Evolutionary conservation across 2,329 filamentous ascomycete species (phyloP), one percentile per base, ranked within the genome.

Genomic region (Phialophora macrospora): DNA sequence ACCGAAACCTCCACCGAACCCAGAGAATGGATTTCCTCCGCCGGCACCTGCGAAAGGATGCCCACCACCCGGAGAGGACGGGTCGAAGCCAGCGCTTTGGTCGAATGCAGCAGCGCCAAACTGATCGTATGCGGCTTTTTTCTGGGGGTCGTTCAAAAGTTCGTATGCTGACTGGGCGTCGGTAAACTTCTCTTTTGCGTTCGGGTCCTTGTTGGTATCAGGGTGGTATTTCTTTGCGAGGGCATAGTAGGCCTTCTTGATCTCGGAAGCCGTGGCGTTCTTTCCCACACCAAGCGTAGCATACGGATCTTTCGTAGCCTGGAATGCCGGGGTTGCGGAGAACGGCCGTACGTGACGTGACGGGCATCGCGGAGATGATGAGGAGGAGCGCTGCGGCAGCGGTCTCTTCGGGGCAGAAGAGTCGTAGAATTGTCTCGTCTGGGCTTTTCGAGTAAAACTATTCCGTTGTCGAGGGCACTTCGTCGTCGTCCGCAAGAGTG

Each of bases 211-310:
- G 83, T 98, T 99, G 41, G 95, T 98, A 77, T 99, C 95, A 8
- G 95, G 95, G 74, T 99, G 95, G 77, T 88, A 99, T 76, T 98
- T 99, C 80, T 99, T 99, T 22, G 95, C 95, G 65, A 98, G 83
- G 58, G 93, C 92, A 77, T 99, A 99, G 82, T 99, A 99, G 2
- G 95, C 93, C 78, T 97, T 98, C 78, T 99, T 99, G 77, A 99
- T 98, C 41, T 98, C 94, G 66, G 87, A 83, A 2, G 92, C 82
- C 1, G 91, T 88, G n/a, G 95, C 92, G 68, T 80, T 85, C 77
- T 94, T 96, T 74, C 83, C 83, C 32, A 99, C 92, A 14, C 95
- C 95, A 30, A 99, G 88, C 3, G 91, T 85, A 70, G 88, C 86
- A 79, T 99, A 99, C 0, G 95, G 95, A 74, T 99, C 91, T 76